Evolutionary conservation across 164 flowering plant genomes (phyloP).

Genomic region (Umbilicus rupestris): DNA sequence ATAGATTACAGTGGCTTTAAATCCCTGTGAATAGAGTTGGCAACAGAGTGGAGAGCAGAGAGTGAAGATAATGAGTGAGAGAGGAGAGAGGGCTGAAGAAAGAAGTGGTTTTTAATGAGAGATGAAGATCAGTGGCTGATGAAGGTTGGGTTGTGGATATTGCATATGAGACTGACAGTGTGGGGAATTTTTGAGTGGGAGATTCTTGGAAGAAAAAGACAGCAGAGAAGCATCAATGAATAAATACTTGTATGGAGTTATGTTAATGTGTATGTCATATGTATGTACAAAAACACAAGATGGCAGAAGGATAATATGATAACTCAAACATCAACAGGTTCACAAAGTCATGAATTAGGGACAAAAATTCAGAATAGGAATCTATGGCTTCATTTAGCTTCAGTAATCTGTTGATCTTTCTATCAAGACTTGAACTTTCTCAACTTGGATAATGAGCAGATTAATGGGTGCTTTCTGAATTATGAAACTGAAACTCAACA

Average conservation of each 20-base stretch:
- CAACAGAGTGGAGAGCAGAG: constrained; percentile 2
- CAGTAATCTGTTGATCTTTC: too few species aligned
- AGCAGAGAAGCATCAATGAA: background rate
- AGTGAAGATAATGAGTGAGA: background rate
- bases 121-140: constrained; percentile 18
- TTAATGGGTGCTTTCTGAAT: too few species aligned
- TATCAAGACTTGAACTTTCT: too few species aligned
- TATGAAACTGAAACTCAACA: too few species aligned
- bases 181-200: constrained; percentile 9
- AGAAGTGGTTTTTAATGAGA: background rate
- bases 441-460: too few species aligned
- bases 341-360: background rate
- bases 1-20: constrained; percentile 1
- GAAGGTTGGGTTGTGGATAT: constrained; percentile 28
- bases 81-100: constrained; percentile 8
- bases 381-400: too few species aligned
- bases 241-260: background rate
- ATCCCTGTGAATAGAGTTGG: background rate
- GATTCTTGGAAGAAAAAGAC: constrained; percentile 5
- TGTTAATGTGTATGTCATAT: background rate
- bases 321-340: constrained; percentile 1
- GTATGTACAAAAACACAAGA: background rate
- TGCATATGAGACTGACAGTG: constrained; percentile 37
- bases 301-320: background rate
- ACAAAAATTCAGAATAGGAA: background rate